Evolutionary conservation across 2,329 filamentous ascomycete genomes (phyloP), one percentile per base, ranked within the genome.

Genomic region (Penicillium capsulatum): DNA sequence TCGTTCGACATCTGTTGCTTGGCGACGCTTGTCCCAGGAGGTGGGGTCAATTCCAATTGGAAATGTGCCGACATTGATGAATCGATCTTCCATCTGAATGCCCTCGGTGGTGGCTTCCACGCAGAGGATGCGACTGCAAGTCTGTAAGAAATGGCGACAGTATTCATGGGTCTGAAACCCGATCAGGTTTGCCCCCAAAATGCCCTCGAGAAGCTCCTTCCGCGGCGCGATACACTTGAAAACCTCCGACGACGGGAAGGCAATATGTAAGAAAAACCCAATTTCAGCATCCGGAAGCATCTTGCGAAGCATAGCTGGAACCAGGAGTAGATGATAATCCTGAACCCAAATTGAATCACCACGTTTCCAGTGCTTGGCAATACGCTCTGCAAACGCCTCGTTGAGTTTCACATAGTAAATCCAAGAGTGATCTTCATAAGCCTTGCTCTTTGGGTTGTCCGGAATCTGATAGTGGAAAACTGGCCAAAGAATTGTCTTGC

Each of bases 391-490:
- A 66, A 97, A 96, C 3, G 84, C 87, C 64, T 92, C 84, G 68
- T 96, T 96, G 59, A 96, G 77, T 38, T 86, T 87, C 60, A 89
- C 84, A 57, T 97, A 97, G 70, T 87, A 94, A 53, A 89, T 79
- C 88, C 90, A 97, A 0, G 90, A 96, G 66, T 97, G 90, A 54
- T 97, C 91, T 64, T 94, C 85, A 63, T 95, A 97, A 0, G 91
- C 91, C 65, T 97, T 97, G 79, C 89, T 96, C 74, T 95, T 95
- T 17, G 91, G 91, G 60, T 94, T 94, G 61, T 97, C 92, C 0
- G 91, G 92, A 44, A 97, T 94, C 66, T 96, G 90, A 64, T 97
- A 97, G 67, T 97, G 90, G 66, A 97, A 94, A 44, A 96, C 90
- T 1, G 91, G 91, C 91, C 91, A 97, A 5, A 97, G 74, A 39